A percentile compares a stretch with the other conserved stretches of the same genome.
Evolutionary conservation across 2,329 filamentous ascomycete genomes (phyloP).

Genomic region (Cordyceps fumosorosea): DNA sequence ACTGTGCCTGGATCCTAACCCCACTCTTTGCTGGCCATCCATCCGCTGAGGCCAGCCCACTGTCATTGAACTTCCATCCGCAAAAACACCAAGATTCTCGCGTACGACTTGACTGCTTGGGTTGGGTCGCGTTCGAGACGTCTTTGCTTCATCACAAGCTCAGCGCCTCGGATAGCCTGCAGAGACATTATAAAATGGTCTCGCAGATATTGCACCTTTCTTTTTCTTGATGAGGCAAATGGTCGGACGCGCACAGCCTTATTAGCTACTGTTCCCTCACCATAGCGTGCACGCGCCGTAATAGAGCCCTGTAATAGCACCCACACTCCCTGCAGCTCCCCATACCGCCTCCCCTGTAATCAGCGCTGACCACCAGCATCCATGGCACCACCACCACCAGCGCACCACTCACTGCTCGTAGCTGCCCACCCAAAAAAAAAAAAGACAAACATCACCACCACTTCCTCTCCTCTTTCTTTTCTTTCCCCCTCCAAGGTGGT

Average conservation of each 20-base stretch:
- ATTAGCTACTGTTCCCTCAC: background rate
- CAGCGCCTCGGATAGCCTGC: background rate
- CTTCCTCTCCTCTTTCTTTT: background rate
- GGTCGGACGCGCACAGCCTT: background rate
- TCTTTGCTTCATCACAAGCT: background rate
- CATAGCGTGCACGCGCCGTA: background rate
- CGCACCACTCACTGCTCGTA: background rate
- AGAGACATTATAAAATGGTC: background rate
- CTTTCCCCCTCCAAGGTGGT: conserved; percentile 3
- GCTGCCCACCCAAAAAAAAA: background rate
- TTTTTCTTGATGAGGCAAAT: background rate
- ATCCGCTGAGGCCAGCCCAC: background rate
- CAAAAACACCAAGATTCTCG: background rate
- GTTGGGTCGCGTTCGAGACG: background rate
- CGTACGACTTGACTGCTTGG: background rate
- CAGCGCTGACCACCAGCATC: background rate
- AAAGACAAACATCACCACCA: conserved; percentile 6
- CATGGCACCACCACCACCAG: background rate
- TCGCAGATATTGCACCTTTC: background rate
- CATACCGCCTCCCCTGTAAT: background rate
- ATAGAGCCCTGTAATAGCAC: background rate
- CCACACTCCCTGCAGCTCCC: background rate
- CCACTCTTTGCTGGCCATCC: background rate
- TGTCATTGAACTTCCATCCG: background rate
- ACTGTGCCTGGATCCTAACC: background rate